Percentiles rank a stretch among this genome's conserved stretches.
phyloP scores from a whole-genome alignment of 1,284 basidiomycete species.

The Cryptococcus wingfieldii region DNA sequence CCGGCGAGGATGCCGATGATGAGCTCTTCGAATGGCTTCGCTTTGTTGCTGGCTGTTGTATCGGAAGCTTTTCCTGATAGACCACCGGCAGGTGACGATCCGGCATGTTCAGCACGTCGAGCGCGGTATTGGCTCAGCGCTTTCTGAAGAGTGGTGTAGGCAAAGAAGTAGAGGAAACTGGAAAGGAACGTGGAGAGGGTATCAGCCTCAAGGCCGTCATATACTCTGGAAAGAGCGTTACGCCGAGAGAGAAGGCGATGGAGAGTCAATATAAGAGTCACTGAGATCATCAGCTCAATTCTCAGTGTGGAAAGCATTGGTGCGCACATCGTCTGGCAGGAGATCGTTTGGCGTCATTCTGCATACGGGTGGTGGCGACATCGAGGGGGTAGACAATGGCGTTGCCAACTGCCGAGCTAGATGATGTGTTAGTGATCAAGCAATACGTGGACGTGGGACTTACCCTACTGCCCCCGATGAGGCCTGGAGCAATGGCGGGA shows the following conservation, averaged over 20 bases:
- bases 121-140: slow-evolving; percentile 12
- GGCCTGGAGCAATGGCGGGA: slow-evolving; percentile 51
- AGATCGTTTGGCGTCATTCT: slow-evolving; percentile 22
- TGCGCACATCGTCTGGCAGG: slow-evolving; percentile 19
- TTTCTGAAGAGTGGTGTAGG: slow-evolving; percentile 39
- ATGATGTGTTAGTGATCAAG: neutral
- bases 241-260: slow-evolving; percentile 20
- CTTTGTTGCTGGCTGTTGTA: neutral
- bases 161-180: slow-evolving; percentile 48
- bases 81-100: slow-evolving; percentile 19
- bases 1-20: slow-evolving; percentile 51
- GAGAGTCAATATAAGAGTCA: slow-evolving; percentile 22
- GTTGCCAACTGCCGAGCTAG: slow-evolving; percentile 47
- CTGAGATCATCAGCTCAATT: slow-evolving; percentile 5
- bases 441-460: neutral
- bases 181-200: slow-evolving; percentile 49
- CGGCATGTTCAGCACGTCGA: slow-evolving; percentile 7
- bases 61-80: slow-evolving; percentile 8
- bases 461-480: slow-evolving; percentile 48
- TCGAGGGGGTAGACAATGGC: slow-evolving; percentile 53
- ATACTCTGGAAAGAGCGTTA: slow-evolving; percentile 30
- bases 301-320: neutral
- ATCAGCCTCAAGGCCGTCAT: slow-evolving; percentile 47
- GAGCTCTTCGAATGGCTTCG: slow-evolving; percentile 43
- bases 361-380: slow-evolving; percentile 47